phyloP scores from a whole-genome alignment of 129 eudicot species.

The Smallanthus sonchifolius region DNA sequence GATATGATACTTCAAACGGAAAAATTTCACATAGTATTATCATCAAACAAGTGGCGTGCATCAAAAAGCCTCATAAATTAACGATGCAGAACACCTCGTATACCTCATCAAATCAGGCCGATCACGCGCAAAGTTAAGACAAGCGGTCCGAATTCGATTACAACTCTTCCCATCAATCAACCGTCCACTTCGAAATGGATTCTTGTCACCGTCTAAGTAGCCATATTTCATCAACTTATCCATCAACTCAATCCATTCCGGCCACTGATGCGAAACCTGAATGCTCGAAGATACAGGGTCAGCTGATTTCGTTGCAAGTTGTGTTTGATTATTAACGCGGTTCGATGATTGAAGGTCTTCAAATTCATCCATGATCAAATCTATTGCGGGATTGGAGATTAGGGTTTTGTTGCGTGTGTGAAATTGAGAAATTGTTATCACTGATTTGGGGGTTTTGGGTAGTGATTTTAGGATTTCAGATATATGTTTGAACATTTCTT shows the following conservation, averaged over 20 bases:
- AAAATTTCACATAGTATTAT: not conserved
- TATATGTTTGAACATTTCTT: conserved; percentile 34
- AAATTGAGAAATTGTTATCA: conserved; percentile 15
- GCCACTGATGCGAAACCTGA: conserved; percentile 52
- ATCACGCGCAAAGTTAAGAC: conserved; percentile 65
- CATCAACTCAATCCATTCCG: conserved; percentile 76
- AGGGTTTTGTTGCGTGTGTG: conserved; percentile 25
- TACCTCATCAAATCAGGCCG: conserved; percentile 60
- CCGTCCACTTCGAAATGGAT: conserved; percentile 36
- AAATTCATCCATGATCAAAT: conserved; percentile 47
- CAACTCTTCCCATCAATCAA: conserved; percentile 41
- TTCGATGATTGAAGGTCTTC: conserved; percentile 28
- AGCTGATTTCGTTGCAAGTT: not conserved
- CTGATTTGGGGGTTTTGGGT: conserved; percentile 27
- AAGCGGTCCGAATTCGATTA: conserved; percentile 58
- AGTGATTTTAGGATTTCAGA: conserved; percentile 20
- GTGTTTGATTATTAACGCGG: conserved; percentile 4
- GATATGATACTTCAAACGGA: not conserved
- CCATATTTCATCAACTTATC: conserved; percentile 47
- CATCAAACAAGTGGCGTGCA: conserved; percentile 47
- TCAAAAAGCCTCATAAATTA: not conserved
- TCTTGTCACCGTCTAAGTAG: conserved; percentile 44
- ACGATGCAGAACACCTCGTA: not conserved
- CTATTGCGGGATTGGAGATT: conserved; percentile 43
- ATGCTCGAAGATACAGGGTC: conserved; percentile 4